Evolutionary conservation across 345 rosid species (phyloP), one percentile per base, ranked within the genome.

Genomic region (Eutrema heterophyllum): DNA sequence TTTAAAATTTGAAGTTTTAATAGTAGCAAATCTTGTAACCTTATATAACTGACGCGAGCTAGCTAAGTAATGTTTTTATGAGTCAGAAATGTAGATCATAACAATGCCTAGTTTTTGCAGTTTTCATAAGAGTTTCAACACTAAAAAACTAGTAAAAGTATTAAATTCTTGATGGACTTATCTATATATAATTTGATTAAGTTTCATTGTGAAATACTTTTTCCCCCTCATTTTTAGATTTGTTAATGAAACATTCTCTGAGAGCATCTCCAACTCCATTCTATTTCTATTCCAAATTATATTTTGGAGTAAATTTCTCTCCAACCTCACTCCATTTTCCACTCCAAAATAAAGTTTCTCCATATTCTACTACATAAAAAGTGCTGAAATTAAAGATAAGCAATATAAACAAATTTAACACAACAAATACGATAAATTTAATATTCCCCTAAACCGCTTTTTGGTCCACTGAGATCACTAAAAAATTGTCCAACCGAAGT

Each of bases 161-260:
- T 4, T 7, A 35, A 4, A 7, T 35, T 21, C 9, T 65, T 35
- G 21, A 21, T 21, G 45, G 12, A 12, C 12, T 21, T 4, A 49
- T n/a, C 6, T 15, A 9, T 61, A 33, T 64, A 18, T 18, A 14
- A 21, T n/a, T n/a, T 33, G 36, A 35, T 16, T 38, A 16, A 32
- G 6, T 30, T 64, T 32, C 29, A 9, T 13, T 21, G 57, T 71
- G 27, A 50, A 50, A 27, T 24, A 39, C 15, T 4, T 9, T 24
- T 43, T 6, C 33, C 9, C 15, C 10, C 29, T 21, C 24, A 45
- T 36, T 36, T 67, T 27, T 76, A 53, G 71, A 64, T 70, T 41
- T 63, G 66, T 36, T 36, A 70, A 14, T 39, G 60, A 29, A 64
- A 76, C 71, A 59, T 64, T 51, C 66, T 0, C 24, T 63, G 64